Conservation (phyloP, 2,329 filamentous ascomycete species). For the Trichoderma polysporum region DNA sequence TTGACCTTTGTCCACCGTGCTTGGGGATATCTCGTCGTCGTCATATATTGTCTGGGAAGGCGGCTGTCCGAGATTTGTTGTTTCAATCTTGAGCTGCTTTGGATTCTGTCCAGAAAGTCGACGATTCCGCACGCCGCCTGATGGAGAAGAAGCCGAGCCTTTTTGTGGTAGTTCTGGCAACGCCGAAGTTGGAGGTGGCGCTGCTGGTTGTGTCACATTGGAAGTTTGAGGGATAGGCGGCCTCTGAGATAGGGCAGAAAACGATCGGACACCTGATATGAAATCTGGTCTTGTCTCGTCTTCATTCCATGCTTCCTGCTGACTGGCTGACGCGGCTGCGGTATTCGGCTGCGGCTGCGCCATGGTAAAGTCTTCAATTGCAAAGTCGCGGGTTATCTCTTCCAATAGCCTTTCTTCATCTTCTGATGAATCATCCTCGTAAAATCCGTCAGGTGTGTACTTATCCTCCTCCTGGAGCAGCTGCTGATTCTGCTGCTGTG, state of each 20-base stretch:
- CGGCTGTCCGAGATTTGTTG: slow-evolving; percentile 40
- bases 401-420: slow-evolving; percentile 80
- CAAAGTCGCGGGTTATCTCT: slow-evolving; percentile 82
- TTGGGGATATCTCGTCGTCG: slow-evolving; percentile 15
- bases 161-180: slow-evolving; percentile 45
- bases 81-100: slow-evolving; percentile 89
- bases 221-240: slow-evolving; percentile 27
- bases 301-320: slow-evolving; percentile 16
- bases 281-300: background rate
- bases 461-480: slow-evolving; percentile 25
- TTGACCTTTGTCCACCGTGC: slow-evolving; percentile 17
- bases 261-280: slow-evolving; percentile 50
- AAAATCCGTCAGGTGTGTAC: slow-evolving; percentile 53
- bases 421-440: slow-evolving; percentile 63
- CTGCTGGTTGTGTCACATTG: slow-evolving; percentile 29
- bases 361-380: slow-evolving; percentile 80
- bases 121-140: slow-evolving; percentile 66
- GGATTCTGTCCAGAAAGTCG: slow-evolving; percentile 77
- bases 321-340: background rate
- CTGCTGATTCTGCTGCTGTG: slow-evolving; percentile 35
- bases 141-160: slow-evolving; percentile 34
- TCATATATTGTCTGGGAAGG: slow-evolving; percentile 19
- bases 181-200: slow-evolving; percentile 52
- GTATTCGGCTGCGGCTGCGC: slow-evolving; percentile 1
- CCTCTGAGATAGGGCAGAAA: slow-evolving; percentile 69